Evolutionary conservation across 129 eudicot species (phyloP).

Genomic region (Helianthus tuberosus): DNA sequence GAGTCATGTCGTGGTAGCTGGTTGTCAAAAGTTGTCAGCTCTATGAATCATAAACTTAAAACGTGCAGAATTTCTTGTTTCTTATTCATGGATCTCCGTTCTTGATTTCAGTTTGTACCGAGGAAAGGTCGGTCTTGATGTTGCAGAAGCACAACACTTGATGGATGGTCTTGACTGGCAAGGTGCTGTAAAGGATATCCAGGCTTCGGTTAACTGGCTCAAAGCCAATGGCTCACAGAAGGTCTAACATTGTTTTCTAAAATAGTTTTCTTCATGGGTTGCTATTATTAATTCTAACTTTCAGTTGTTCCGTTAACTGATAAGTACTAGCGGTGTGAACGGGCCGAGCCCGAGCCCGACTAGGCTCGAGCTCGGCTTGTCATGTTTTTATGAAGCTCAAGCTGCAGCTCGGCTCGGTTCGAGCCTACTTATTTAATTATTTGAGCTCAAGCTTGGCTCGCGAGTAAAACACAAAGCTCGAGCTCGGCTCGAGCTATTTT

Average conservation of each 20-base stretch:
- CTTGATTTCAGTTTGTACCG: slow-evolving; percentile 67
- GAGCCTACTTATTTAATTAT: too few relatives aligned
- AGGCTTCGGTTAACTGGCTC: slow-evolving; percentile 93
- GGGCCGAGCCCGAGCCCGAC: too few relatives aligned
- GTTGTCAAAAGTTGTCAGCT: neutral
- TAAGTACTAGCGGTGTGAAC: too few relatives aligned
- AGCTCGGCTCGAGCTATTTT: too few relatives aligned
- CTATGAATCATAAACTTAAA: slow-evolving; percentile 6
- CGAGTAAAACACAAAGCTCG: too few relatives aligned
- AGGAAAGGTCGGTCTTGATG: slow-evolving; percentile 94
- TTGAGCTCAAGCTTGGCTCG: too few relatives aligned
- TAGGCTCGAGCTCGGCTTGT: too few relatives aligned
- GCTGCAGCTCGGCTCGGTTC: too few relatives aligned
- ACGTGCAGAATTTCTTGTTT: neutral
- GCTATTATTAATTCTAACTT: neutral
- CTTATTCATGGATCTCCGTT: neutral
- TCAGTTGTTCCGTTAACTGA: neutral
- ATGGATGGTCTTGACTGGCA: slow-evolving; percentile 96
- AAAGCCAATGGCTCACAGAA: slow-evolving; percentile 93
- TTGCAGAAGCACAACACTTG: slow-evolving; percentile 95
- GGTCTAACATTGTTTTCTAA: slow-evolving; percentile 40
- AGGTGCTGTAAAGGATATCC: slow-evolving; percentile 94
- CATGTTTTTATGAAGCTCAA: too few relatives aligned
- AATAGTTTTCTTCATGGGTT: neutral
- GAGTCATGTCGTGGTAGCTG: neutral